Evolutionary conservation across 225 moss, liverwort and hornwort genomes (phyloP).

Genomic region (Sphagnum contortum): DNA sequence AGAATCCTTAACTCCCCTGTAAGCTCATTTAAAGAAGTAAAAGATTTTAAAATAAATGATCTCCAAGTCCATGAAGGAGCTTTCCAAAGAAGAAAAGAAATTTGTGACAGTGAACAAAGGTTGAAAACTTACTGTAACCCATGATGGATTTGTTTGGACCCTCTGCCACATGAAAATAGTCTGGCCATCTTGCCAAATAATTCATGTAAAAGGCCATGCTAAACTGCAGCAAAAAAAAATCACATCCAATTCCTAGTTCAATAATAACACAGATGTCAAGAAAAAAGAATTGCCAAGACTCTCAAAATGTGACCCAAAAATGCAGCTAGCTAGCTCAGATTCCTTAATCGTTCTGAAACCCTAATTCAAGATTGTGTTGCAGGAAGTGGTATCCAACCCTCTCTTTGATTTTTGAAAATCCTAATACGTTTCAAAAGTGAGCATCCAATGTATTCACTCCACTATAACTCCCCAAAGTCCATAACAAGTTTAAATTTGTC

Average conservation of each 20-base stretch:
- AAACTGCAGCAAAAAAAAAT: constrained; percentile 22
- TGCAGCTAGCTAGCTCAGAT: not conserved
- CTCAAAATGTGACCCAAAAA: not conserved
- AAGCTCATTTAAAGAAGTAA: not conserved
- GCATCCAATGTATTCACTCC: no score
- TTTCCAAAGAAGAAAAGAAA: not conserved
- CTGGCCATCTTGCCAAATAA: constrained; percentile 69
- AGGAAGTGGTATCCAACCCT: no score
- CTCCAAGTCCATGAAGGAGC: not conserved
- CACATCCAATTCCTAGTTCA: not conserved
- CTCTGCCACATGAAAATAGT: constrained; percentile 66
- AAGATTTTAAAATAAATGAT: not conserved
- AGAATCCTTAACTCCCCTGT: not conserved
- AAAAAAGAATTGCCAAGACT: not conserved
- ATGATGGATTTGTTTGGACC: constrained; percentile 53
- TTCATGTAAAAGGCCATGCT: constrained; percentile 78
- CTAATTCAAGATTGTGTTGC: not conserved
- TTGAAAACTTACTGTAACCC: constrained; percentile 41
- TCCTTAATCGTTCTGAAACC: not conserved
- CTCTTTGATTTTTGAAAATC: no score
- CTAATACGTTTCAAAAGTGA: no score
- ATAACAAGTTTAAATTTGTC: no score
- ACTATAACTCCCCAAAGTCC: no score
- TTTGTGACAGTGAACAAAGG: no score
- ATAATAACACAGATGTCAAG: not conserved